These are phyloP conservation scores for Balansia obtecta DNA, from an alignment of 2,329 filamentous ascomycete genomes.

Conservation along the genomic window DNA sequence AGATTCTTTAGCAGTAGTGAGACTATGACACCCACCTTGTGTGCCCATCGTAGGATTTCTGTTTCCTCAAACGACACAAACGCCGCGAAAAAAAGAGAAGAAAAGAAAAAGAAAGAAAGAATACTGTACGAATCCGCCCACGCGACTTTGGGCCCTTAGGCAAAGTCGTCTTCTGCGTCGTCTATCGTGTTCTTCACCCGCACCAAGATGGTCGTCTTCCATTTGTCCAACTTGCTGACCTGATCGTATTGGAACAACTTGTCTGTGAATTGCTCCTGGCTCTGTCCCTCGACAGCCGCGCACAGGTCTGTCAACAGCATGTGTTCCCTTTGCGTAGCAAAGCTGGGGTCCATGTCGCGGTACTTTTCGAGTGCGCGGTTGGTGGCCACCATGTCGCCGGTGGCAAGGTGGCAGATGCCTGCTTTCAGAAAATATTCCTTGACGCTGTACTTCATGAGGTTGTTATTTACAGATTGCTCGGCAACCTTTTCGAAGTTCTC, in stretches of 20 bases:
- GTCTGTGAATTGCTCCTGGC: conserved; percentile 74
- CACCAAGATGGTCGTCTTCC: conserved; percentile 83
- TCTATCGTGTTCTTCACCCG: conserved; percentile 77
- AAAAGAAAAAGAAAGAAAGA: background rate
- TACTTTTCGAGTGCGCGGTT: conserved; percentile 75
- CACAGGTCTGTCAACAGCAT: conserved; percentile 68
- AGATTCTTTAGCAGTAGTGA: too few species aligned
- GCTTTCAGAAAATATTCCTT: conserved; percentile 95
- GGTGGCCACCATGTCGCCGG: conserved; percentile 62
- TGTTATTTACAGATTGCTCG: conserved; percentile 67
- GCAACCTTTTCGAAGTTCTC: conserved; percentile 77
- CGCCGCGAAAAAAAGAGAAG: background rate
- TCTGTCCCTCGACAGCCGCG: conserved; percentile 61
- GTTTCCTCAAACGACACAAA: background rate
- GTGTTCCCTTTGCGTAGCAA: conserved; percentile 66
- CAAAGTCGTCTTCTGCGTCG: conserved; percentile 32
- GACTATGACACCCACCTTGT: too few species aligned
- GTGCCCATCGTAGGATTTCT: background rate
- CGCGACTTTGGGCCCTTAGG: conserved; percentile 14
- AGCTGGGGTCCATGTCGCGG: conserved; percentile 64
- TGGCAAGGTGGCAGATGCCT: conserved; percentile 75
- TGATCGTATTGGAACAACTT: conserved; percentile 85
- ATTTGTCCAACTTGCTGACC: conserved; percentile 87
- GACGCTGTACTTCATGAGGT: conserved; percentile 84
- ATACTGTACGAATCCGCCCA: background rate